phyloP scores from a whole-genome alignment of 306 rosid genomes.

The Benincasa hispida region DNA sequence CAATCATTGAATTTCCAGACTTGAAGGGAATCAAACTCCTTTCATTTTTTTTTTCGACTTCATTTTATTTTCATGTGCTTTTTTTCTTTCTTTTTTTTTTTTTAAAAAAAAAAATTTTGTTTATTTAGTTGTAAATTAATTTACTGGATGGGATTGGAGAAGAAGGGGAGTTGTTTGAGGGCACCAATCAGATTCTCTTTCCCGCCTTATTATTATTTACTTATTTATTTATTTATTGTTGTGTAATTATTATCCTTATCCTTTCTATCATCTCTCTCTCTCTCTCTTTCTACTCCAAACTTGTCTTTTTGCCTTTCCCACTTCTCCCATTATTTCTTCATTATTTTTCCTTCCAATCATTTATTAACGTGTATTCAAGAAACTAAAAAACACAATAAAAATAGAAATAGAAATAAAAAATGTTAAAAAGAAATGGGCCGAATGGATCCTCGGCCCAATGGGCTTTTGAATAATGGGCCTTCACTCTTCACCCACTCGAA shows the following conservation, averaged over 20 bases:
- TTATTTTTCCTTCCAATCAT: not conserved
- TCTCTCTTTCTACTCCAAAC: not conserved
- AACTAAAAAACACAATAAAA: not conserved
- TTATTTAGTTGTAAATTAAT: too few relatives aligned
- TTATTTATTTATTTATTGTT: not conserved
- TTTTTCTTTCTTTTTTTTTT: too few relatives aligned
- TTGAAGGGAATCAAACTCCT: not conserved
- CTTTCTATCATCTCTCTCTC: not conserved
- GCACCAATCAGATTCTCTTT: too few relatives aligned
- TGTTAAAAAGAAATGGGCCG: too few relatives aligned
- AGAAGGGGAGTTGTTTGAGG: too few relatives aligned
- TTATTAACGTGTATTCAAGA: not conserved
- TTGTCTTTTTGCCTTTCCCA: slow-evolving; percentile 5
- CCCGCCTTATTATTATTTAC: too few relatives aligned
- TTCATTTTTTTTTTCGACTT: too few relatives aligned
- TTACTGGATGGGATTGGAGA: too few relatives aligned
- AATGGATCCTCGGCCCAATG: not conserved
- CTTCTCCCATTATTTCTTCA: not conserved
- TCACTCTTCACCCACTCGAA: not conserved
- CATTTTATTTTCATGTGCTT: too few relatives aligned
- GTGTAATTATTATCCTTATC: slow-evolving; percentile 9
- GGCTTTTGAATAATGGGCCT: not conserved
- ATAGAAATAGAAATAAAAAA: not conserved
- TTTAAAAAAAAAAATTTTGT: too few relatives aligned
- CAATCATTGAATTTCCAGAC: not conserved